Evolutionary conservation across 129 eudicot species (phyloP), one percentile per base, ranked within the genome.

Genomic region (Artemisia argyi): DNA sequence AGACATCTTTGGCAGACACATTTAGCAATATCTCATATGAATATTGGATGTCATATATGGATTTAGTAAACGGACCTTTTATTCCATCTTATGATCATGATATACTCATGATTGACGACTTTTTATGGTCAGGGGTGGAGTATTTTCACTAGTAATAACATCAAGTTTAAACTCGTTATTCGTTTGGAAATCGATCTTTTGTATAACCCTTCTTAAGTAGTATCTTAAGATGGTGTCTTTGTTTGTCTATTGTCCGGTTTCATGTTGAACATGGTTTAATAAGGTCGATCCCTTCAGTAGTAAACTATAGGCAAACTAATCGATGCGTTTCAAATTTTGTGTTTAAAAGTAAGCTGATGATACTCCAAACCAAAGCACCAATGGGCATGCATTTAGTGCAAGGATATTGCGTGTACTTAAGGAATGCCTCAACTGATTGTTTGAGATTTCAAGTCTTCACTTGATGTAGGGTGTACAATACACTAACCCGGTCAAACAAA

Each of bases 121-220:
- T n/a, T 46, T 60, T 72, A 59, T 72, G 76, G 68, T 50, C 55
- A 57, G 15, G 19, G 14, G 20, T 71, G 75, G 54, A 57, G 46
- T 71, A 54, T 70, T 12, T 18, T 67, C 30, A 24, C 18, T 56
- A 32, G 7, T 4, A 14, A 3, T 26, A 61, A 28, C 12, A 12
- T 2, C 13, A 61, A 61, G 30, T 12, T 61, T 61, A 11, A 61
- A 61, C 28, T 28, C 46, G 14, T 61, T 61, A 19, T 61, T 59
- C 39, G 12, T 59, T 19, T 57, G n/a, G 26, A 19, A 59, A 11
- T 4, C 9, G 10, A 26, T 61, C 22, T 26, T 20, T 26, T 61
- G 65, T 61, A 56, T n/a, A 56, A 54, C 20, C 14, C n/a, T 12
- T 59, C 12, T 16, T 6, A 32, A 24, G 26, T 24, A 24, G 26